A percentile compares a stretch with the other conserved stretches of the same genome.
Conservation (phyloP, 768 basidiomycete species). For the Ephemerocybe angulata region DNA sequence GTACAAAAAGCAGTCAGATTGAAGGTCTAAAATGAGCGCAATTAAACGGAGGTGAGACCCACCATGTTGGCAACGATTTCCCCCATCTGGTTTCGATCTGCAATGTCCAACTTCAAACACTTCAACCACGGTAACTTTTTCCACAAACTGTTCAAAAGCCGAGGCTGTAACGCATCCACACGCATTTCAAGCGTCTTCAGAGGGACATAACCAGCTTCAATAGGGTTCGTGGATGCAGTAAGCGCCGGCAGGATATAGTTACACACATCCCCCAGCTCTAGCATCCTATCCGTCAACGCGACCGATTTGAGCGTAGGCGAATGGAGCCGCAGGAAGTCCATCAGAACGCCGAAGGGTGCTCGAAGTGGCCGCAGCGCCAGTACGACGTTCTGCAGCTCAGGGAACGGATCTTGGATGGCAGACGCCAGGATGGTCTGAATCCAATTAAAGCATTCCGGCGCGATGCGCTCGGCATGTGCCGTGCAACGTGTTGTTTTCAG, state of each 20-base stretch:
- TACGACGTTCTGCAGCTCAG: constrained; percentile 28
- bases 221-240: neutral
- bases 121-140: constrained; percentile 6
- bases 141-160: constrained; percentile 4
- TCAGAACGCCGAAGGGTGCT: constrained; percentile 26
- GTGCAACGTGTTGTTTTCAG: constrained; percentile 32
- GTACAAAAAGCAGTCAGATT: neutral
- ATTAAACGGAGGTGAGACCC: too few relatives aligned
- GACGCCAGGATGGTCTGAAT: constrained; percentile 36
- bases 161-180: constrained; percentile 3
- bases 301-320: constrained; percentile 28
- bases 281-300: constrained; percentile 34
- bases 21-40: neutral
- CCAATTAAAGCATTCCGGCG: constrained; percentile 35
- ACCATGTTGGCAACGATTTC: constrained; percentile 1
- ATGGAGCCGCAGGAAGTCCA: constrained; percentile 28
- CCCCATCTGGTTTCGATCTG: constrained; percentile 1
- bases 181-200: constrained; percentile 9
- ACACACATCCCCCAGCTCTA: constrained; percentile 28
- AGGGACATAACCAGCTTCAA: neutral
- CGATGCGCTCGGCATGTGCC: constrained; percentile 14
- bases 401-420: constrained; percentile 25
- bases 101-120: constrained; percentile 8
- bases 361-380: constrained; percentile 39
- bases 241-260: constrained; percentile 23